phyloP scores from a whole-genome alignment of 768 basidiomycete species.

The Boletus barrowsii region DNA sequence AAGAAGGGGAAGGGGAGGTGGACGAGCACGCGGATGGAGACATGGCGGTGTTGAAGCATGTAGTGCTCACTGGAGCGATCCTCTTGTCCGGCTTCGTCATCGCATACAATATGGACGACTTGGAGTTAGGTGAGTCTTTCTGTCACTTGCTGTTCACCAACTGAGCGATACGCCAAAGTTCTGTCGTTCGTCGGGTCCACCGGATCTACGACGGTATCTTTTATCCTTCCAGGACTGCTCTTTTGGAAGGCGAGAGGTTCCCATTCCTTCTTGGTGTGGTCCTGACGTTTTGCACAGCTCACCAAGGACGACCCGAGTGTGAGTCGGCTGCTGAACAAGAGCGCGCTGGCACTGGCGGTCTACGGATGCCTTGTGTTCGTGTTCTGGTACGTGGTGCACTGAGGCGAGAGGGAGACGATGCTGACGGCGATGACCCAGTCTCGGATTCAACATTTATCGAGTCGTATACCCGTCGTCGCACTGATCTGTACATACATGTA shows the following conservation, averaged over 20 bases:
- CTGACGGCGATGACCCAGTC: conserved; percentile 39
- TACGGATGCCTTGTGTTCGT: conserved; percentile 82
- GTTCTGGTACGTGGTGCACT: conserved; percentile 69
- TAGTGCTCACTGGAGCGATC: conserved; percentile 64
- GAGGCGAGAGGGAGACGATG: not conserved
- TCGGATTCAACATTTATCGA: conserved; percentile 77
- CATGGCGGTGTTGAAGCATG: conserved; percentile 67
- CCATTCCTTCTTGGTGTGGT: not conserved
- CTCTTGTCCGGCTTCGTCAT: conserved; percentile 63
- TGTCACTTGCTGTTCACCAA: conserved; percentile 10
- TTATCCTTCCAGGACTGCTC: conserved; percentile 90
- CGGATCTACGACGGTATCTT: conserved; percentile 94
- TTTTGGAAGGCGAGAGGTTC: conserved; percentile 76
- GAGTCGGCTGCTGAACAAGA: conserved; percentile 52
- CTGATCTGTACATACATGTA: not conserved
- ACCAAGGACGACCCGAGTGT: conserved; percentile 61
- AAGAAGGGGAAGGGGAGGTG: conserved; percentile 47
- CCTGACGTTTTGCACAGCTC: conserved; percentile 43
- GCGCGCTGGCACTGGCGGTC: conserved; percentile 60
- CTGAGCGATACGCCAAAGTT: conserved; percentile 45
- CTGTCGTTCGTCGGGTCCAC: conserved; percentile 96
- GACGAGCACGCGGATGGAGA: conserved; percentile 57
- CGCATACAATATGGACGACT: conserved; percentile 75
- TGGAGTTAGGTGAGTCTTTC: conserved; percentile 63
- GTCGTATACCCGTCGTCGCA: conserved; percentile 38